phyloP scores from a whole-genome alignment of 495 filamentous ascomycete species.

The Hyaloscypha bicolor region DNA sequence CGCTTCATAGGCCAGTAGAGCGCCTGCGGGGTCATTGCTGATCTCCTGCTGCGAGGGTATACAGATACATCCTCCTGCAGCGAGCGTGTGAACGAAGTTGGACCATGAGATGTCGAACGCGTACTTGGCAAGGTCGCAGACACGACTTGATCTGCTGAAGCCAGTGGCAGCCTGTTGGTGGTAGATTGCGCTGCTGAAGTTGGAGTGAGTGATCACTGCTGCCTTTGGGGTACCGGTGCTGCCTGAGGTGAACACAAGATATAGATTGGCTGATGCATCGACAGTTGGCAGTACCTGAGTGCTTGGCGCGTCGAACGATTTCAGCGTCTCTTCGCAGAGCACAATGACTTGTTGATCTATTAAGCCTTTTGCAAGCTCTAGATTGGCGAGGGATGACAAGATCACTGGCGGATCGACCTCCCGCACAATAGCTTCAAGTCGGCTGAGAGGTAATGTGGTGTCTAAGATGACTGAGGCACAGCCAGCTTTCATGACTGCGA shows the following conservation, averaged over 20 bases:
- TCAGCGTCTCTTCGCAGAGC: too few species aligned
- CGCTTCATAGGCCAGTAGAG: too few species aligned
- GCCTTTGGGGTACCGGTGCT: neutral
- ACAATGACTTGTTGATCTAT: too few species aligned
- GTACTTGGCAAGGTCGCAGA: neutral
- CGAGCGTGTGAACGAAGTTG: neutral
- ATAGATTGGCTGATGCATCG: slow-evolving; percentile 32
- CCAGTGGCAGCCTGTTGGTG: slow-evolving; percentile 42
- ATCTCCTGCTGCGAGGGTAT: neutral
- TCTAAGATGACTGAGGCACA: slow-evolving; percentile 48
- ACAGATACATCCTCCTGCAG: neutral
- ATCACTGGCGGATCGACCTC: too few species aligned
- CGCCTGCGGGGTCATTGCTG: neutral
- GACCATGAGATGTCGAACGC: neutral
- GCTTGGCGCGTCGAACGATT: too few species aligned
- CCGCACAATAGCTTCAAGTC: too few species aligned
- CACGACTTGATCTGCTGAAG: slow-evolving; percentile 39
- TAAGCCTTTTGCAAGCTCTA: too few species aligned
- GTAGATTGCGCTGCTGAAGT: slow-evolving; percentile 50
- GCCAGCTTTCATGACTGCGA: slow-evolving; percentile 49
- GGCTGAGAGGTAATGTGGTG: slow-evolving; percentile 28
- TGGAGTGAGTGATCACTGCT: neutral
- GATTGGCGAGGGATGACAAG: too few species aligned
- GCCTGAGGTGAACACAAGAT: neutral
- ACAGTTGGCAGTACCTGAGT: too few species aligned